phyloP scores from a whole-genome alignment of 129 eudicot species.

The Pittosporum tobira region DNA sequence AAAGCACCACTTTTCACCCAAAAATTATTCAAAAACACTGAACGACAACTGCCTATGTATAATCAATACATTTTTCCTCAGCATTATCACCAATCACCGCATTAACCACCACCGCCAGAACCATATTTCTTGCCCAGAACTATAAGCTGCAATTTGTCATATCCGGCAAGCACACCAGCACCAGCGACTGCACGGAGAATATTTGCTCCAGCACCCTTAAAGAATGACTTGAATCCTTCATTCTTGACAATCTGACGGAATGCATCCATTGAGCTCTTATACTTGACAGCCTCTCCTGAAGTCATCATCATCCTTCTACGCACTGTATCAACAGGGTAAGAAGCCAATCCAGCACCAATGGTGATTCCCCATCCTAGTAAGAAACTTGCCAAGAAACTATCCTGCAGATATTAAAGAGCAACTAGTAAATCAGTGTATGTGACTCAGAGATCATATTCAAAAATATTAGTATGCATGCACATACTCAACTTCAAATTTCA shows the following conservation, averaged over 20 bases:
- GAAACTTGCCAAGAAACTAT: slow-evolving; percentile 65
- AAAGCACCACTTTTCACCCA: neutral
- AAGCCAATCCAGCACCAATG: slow-evolving; percentile 56
- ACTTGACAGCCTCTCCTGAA: slow-evolving; percentile 67
- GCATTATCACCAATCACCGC: neutral
- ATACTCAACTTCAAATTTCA: neutral
- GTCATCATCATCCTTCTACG: slow-evolving; percentile 90
- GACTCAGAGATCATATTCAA: neutral
- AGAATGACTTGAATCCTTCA: slow-evolving; percentile 52
- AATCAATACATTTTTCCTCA: neutral
- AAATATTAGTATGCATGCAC: too few relatives aligned
- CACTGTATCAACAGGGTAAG: slow-evolving; percentile 69
- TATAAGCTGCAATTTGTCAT: slow-evolving; percentile 55
- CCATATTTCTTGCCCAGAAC: slow-evolving; percentile 63
- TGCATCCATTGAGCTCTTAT: slow-evolving; percentile 61
- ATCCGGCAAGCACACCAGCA: slow-evolving; percentile 69
- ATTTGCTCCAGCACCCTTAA: slow-evolving; percentile 66
- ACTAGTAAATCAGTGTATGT: neutral
- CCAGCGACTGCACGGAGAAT: slow-evolving; percentile 65
- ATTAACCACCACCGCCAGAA: slow-evolving; percentile 48
- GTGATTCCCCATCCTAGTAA: slow-evolving; percentile 63
- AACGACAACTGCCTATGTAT: neutral
- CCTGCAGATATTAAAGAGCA: slow-evolving; percentile 25
- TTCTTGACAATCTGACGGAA: slow-evolving; percentile 43
- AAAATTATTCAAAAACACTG: neutral